Evolutionary conservation across 306 rosid genomes (phyloP).

Genomic region (Inga oerstediana): DNA sequence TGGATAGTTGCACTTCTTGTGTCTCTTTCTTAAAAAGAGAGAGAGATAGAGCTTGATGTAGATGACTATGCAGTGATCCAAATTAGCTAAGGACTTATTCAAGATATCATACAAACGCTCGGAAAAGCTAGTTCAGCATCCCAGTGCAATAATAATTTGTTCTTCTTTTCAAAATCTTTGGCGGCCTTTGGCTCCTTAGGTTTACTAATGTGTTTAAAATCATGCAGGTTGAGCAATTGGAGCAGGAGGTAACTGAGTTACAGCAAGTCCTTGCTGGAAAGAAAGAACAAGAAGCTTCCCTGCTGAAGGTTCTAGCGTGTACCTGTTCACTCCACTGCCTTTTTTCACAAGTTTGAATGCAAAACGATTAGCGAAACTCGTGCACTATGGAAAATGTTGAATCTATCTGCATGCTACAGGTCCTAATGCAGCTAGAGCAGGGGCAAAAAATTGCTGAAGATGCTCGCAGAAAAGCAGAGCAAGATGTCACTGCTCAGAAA

Average conservation of each 20-base stretch:
- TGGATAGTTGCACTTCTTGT: slow-evolving; percentile 33
- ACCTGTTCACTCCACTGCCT: slow-evolving; percentile 41
- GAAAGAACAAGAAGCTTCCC: slow-evolving; percentile 85
- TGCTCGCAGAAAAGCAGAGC: slow-evolving; percentile 85
- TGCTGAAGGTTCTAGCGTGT: slow-evolving; percentile 78
- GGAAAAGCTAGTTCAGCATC: slow-evolving; percentile 30
- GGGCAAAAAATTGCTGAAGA: slow-evolving; percentile 86
- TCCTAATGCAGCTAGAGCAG: slow-evolving; percentile 78
- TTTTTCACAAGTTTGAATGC: slow-evolving; percentile 33
- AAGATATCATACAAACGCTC: neutral
- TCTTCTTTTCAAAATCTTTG: slow-evolving; percentile 17
- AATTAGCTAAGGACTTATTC: slow-evolving; percentile 3
- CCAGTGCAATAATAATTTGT: slow-evolving; percentile 24
- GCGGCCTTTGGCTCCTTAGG: slow-evolving; percentile 23
- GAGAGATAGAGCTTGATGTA: neutral
- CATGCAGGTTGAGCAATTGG: slow-evolving; percentile 85
- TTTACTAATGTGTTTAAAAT: slow-evolving; percentile 30
- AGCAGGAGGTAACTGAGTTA: slow-evolving; percentile 70
- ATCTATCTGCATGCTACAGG: slow-evolving; percentile 49
- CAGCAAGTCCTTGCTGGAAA: slow-evolving; percentile 66
- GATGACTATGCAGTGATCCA: slow-evolving; percentile 27
- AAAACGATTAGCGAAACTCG: slow-evolving; percentile 31
- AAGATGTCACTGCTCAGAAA: slow-evolving; percentile 77
- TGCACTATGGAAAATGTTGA: slow-evolving; percentile 23
- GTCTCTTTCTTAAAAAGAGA: neutral